Conservation (phyloP, 1,284 basidiomycete species). For the Malassezia equina region DNA sequence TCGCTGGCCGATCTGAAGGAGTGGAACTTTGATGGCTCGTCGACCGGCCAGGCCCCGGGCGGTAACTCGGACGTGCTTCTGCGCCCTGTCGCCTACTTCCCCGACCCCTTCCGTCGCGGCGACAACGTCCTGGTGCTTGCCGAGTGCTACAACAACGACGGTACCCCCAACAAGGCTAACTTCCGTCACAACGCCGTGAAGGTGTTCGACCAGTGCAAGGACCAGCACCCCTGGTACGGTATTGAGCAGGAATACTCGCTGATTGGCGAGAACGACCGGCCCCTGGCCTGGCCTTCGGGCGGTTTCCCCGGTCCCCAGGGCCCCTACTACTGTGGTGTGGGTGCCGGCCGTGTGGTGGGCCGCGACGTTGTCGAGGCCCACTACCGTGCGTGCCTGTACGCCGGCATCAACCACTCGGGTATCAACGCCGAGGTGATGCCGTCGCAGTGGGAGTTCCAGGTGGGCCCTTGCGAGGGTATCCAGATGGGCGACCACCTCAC, state of each 20-base stretch:
- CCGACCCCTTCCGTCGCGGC: slow-evolving; percentile 96
- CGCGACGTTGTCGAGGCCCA: slow-evolving; percentile 99
- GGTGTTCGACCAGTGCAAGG: slow-evolving; percentile 40
- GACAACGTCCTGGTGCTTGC: slow-evolving; percentile 56
- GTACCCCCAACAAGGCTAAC: slow-evolving; percentile 96
- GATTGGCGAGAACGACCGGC: slow-evolving; percentile 80
- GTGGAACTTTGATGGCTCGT: slow-evolving; percentile 92
- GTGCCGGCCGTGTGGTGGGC: slow-evolving; percentile 94
- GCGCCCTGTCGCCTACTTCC: slow-evolving; percentile 92
- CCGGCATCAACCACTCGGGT: slow-evolving; percentile 95
- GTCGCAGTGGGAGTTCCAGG: slow-evolving; percentile 99
- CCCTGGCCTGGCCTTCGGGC: slow-evolving; percentile 76
- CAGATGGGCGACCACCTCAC: slow-evolving; percentile 76
- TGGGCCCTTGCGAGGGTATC: slow-evolving; percentile 94
- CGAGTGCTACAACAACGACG: slow-evolving; percentile 97
- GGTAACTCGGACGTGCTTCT: slow-evolving; percentile 98
- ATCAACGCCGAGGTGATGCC: slow-evolving; percentile 99
- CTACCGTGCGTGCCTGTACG: slow-evolving; percentile 88
- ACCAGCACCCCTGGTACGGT: slow-evolving; percentile 78
- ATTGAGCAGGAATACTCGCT: slow-evolving; percentile 99
- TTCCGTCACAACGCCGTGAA: slow-evolving; percentile 51
- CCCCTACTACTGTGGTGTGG: slow-evolving; percentile 99
- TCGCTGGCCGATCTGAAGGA: slow-evolving; percentile 61
- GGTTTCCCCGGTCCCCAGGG: slow-evolving; percentile 99
- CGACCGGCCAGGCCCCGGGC: slow-evolving; percentile 57